A percentile compares a stretch with the other conserved stretches of the same genome.
These are phyloP conservation scores for Echria macrotheca DNA, from an alignment of 495 filamentous ascomycete species.

Conservation along the genomic window DNA sequence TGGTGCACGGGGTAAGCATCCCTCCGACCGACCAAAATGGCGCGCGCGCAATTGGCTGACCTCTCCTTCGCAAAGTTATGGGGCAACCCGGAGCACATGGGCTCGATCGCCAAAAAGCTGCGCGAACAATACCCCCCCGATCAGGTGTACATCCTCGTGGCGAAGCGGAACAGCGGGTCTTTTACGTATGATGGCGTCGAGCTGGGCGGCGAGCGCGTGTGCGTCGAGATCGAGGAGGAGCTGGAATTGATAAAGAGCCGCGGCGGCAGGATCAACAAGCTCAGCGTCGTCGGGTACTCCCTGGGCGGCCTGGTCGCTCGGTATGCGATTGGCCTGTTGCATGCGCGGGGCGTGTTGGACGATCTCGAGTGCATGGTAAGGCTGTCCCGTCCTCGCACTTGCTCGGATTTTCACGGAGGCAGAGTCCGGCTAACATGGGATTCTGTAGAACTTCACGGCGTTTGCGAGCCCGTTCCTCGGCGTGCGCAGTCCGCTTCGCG, in stretches of 20 bases:
- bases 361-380: slow-evolving; percentile 71
- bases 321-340: slow-evolving; percentile 81
- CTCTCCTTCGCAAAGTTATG: too few relatives aligned
- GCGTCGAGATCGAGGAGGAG: slow-evolving; percentile 79
- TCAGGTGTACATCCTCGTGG: slow-evolving; percentile 64
- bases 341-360: slow-evolving; percentile 73
- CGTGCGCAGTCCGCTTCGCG: slow-evolving; percentile 67
- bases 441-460: slow-evolving; percentile 78
- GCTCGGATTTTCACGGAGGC: too few relatives aligned
- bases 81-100: slow-evolving; percentile 85
- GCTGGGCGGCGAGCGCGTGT: slow-evolving; percentile 80
- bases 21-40: too few relatives aligned
- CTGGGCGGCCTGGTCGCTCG: slow-evolving; percentile 81
- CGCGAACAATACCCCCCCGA: slow-evolving; percentile 59
- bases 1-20: slow-evolving; percentile 77
- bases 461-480: slow-evolving; percentile 90
- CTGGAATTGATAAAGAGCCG: slow-evolving; percentile 56
- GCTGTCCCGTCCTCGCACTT: too few relatives aligned
- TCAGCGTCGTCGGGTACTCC: slow-evolving; percentile 86
- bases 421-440: too few relatives aligned
- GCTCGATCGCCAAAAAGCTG: slow-evolving; percentile 62
- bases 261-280: slow-evolving; percentile 69
- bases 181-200: slow-evolving; percentile 96
- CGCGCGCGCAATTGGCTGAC: too few relatives aligned
- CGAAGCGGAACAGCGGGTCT: slow-evolving; percentile 72